Evolutionary conservation across 2,329 filamentous ascomycete species (phyloP).

Genomic region (Knufia fluminis): DNA sequence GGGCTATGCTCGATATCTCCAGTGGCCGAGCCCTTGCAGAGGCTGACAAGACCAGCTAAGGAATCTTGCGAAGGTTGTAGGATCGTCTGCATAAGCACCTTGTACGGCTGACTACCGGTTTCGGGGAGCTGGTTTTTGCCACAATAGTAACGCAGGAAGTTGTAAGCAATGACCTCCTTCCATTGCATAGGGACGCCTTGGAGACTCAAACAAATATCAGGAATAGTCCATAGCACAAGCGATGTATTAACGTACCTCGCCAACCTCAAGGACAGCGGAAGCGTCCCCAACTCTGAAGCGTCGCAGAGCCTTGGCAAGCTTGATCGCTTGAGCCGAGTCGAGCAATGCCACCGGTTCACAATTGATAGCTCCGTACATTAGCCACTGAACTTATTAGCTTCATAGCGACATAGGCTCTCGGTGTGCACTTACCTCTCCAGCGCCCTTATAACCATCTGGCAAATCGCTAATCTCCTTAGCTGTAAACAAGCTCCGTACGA

Average conservation of each 20-base stretch:
- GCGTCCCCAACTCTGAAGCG: not conserved
- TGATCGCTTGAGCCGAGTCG: not conserved
- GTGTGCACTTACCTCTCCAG: not conserved
- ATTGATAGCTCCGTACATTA: slow-evolving; percentile 1
- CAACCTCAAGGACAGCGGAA: not conserved
- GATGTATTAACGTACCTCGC: not conserved
- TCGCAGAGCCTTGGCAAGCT: not conserved
- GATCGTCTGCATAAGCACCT: not conserved
- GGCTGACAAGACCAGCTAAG: not conserved
- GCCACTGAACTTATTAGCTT: slow-evolving; percentile 1
- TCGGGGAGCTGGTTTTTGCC: not conserved
- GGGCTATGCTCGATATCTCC: not conserved
- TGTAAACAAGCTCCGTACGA: not conserved
- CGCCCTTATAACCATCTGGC: not conserved
- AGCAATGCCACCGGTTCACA: not conserved
- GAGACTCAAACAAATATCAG: not conserved
- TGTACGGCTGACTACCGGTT: not conserved
- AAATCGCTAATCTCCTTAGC: not conserved
- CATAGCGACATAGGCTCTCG: not conserved
- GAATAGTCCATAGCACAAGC: not conserved
- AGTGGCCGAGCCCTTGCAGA: not conserved
- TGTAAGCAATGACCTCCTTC: not conserved
- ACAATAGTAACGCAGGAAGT: not conserved
- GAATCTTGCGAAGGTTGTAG: not conserved
- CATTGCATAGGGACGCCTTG: not conserved